Evolutionary conservation across 202 grass and related monocot species (phyloP).

Genomic region (Carex sylvatica): DNA sequence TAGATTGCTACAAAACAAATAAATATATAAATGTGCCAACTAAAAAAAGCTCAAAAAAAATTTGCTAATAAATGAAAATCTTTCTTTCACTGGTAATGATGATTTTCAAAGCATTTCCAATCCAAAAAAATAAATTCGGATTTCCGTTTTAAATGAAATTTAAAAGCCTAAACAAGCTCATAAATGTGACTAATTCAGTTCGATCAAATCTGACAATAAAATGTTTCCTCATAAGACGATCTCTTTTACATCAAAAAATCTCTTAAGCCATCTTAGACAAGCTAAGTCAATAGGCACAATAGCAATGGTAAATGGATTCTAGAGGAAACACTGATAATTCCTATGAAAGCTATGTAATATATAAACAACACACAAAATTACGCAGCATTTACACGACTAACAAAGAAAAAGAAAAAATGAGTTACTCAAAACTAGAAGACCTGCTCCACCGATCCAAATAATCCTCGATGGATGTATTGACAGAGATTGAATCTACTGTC

Average conservation of each 20-base stretch:
- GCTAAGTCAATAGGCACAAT: background rate
- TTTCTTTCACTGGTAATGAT: too few species aligned
- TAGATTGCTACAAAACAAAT: too few species aligned
- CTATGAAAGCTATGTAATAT: background rate
- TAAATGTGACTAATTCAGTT: too few species aligned
- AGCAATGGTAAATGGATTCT: background rate
- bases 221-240: background rate
- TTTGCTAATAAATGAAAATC: too few species aligned
- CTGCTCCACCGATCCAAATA: constrained; percentile 72
- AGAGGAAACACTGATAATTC: background rate
- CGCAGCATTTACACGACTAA: constrained; percentile 8
- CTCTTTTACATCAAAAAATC: background rate
- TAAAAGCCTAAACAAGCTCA: background rate
- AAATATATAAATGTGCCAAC: too few species aligned
- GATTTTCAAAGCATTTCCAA: too few species aligned
- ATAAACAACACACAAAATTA: constrained; percentile 20
- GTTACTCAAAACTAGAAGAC: constrained; percentile 78
- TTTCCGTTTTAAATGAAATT: too few species aligned
- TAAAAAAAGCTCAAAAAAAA: too few species aligned
- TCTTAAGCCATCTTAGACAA: background rate
- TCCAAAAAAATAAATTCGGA: too few species aligned
- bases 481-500: constrained; percentile 37
- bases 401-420: background rate
- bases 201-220: background rate
- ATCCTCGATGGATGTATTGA: constrained; percentile 57